Evolutionary conservation across 495 filamentous ascomycete genomes (phyloP).

Genomic region (Margaritispora aquatica): DNA sequence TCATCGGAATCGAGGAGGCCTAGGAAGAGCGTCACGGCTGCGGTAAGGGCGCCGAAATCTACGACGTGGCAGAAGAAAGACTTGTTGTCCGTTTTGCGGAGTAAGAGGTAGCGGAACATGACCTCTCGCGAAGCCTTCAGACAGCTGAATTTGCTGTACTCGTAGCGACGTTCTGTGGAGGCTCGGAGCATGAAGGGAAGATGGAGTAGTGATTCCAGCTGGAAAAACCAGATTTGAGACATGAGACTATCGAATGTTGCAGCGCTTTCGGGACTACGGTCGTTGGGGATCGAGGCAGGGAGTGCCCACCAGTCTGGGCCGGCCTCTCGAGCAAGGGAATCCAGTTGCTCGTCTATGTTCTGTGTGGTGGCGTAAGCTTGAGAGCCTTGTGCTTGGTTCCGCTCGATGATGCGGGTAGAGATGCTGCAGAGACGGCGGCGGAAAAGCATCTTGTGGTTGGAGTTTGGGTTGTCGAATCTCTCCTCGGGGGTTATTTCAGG

Average conservation of each 20-base stretch:
- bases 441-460: slow-evolving; percentile 13
- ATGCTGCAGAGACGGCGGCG: slow-evolving; percentile 23
- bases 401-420: slow-evolving; percentile 34
- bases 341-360: slow-evolving; percentile 37
- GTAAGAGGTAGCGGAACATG: slow-evolving; percentile 33
- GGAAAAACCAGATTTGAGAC: slow-evolving; percentile 40
- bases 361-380: slow-evolving; percentile 29
- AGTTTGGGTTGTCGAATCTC: slow-evolving; percentile 18
- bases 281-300: background rate
- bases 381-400: slow-evolving; percentile 25
- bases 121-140: slow-evolving; percentile 34
- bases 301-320: slow-evolving; percentile 31
- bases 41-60: slow-evolving; percentile 40
- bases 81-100: slow-evolving; percentile 27
- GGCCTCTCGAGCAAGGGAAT: slow-evolving; percentile 30
- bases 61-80: slow-evolving; percentile 36
- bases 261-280: slow-evolving; percentile 8
- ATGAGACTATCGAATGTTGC: slow-evolving; percentile 25
- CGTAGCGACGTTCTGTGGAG: slow-evolving; percentile 34
- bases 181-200: slow-evolving; percentile 42
- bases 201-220: slow-evolving; percentile 37
- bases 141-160: slow-evolving; percentile 43
- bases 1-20: slow-evolving; percentile 25
- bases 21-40: slow-evolving; percentile 37
- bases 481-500: slow-evolving; percentile 29